These are phyloP conservation scores for Boletus reticuloceps DNA, from an alignment of 768 basidiomycete species.

Conservation along the genomic window DNA sequence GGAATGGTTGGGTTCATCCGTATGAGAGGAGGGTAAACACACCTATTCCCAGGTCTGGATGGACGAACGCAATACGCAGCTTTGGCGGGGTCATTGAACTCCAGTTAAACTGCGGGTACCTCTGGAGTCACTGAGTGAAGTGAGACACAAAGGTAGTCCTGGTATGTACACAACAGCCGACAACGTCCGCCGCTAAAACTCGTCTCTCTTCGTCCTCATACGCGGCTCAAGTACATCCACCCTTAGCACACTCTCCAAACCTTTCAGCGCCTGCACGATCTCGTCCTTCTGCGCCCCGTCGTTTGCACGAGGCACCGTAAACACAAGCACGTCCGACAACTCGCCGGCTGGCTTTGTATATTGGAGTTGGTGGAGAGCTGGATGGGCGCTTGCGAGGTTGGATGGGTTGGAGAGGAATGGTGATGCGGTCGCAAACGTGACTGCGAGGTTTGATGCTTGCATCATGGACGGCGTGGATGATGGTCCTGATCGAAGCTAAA, in stretches of 20 bases:
- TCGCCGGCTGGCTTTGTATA: constrained; percentile 21
- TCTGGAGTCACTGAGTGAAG: too few species aligned
- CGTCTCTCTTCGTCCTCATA: constrained; percentile 25
- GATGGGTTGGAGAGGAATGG: constrained; percentile 24
- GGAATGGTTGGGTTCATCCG: neutral
- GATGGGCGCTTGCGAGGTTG: constrained; percentile 19
- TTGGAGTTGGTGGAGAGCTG: constrained; percentile 20
- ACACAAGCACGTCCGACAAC: constrained; percentile 23
- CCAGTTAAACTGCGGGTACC: too few species aligned
- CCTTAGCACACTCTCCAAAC: constrained; percentile 17
- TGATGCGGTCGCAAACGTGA: constrained; percentile 28
- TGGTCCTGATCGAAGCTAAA: too few species aligned
- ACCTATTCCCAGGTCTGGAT: constrained; percentile 97
- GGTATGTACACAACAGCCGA: neutral
- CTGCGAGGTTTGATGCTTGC: constrained; percentile 18
- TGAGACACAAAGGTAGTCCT: too few species aligned
- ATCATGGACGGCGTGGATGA: too few species aligned
- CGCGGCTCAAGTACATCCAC: constrained; percentile 24
- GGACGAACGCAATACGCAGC: constrained; percentile 76
- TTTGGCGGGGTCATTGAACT: constrained; percentile 16
- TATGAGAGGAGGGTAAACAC: constrained; percentile 1
- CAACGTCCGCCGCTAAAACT: constrained; percentile 13
- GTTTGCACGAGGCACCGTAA: constrained; percentile 5
- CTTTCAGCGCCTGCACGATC: constrained; percentile 14
- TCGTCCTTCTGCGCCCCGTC: constrained; percentile 4